These are phyloP conservation scores for Fusarium sp. DNA, from an alignment of 2,329 filamentous ascomycete genomes.

Conservation along the genomic window DNA sequence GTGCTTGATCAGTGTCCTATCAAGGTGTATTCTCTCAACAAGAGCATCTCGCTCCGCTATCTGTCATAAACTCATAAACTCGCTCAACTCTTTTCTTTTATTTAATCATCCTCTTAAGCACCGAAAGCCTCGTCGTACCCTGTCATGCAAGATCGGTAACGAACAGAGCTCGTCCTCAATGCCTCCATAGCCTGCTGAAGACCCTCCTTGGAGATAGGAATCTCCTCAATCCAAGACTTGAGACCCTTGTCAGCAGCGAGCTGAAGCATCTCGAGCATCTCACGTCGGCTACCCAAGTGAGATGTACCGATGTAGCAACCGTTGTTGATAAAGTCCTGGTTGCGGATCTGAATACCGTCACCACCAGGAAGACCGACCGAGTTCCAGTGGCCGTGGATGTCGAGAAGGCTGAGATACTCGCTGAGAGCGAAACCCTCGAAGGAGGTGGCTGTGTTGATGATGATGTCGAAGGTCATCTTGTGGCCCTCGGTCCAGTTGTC, in stretches of 20 bases:
- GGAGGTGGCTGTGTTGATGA: slow-evolving; percentile 78
- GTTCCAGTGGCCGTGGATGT: slow-evolving; percentile 84
- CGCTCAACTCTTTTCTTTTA: slow-evolving; percentile 15
- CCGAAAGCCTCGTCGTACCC: slow-evolving; percentile 77
- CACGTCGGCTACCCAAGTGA: slow-evolving; percentile 75
- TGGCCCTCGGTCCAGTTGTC: slow-evolving; percentile 68
- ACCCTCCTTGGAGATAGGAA: slow-evolving; percentile 78
- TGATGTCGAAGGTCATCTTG: slow-evolving; percentile 76
- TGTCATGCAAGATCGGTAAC: slow-evolving; percentile 80
- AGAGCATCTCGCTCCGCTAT: slow-evolving; percentile 28
- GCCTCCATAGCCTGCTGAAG: slow-evolving; percentile 75
- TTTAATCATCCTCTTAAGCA: slow-evolving; percentile 45
- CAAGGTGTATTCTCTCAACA: slow-evolving; percentile 35
- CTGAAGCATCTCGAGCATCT: slow-evolving; percentile 78
- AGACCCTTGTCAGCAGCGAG: slow-evolving; percentile 76
- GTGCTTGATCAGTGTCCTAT: slow-evolving; percentile 39
- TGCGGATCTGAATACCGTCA: slow-evolving; percentile 75
- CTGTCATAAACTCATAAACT: slow-evolving; percentile 9
- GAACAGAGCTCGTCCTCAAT: slow-evolving; percentile 76
- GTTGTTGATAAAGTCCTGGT: slow-evolving; percentile 80
- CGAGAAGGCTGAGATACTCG: slow-evolving; percentile 81
- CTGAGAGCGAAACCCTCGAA: slow-evolving; percentile 74
- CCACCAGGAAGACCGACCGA: slow-evolving; percentile 84
- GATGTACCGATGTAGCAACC: slow-evolving; percentile 78
- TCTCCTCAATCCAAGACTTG: slow-evolving; percentile 76